Evolutionary conservation across 2,329 filamentous ascomycete genomes (phyloP).

Genomic region (Pseudocercospora fuligena): DNA sequence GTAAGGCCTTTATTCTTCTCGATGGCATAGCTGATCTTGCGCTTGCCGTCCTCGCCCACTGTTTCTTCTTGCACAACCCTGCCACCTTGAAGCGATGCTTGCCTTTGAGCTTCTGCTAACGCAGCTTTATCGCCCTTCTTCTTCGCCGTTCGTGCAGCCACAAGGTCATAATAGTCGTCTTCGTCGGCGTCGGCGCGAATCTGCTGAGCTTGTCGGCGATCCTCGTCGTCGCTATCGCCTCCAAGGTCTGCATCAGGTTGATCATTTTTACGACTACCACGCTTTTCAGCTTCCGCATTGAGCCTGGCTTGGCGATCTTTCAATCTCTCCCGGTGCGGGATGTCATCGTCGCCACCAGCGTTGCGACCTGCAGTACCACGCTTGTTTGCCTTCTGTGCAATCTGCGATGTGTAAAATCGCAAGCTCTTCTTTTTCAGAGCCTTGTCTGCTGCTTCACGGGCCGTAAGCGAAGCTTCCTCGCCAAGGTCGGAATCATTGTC

Average conservation of each 20-base stretch:
- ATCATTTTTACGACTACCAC: constrained; percentile 69
- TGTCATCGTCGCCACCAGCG: constrained; percentile 77
- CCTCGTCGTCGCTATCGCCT: constrained; percentile 71
- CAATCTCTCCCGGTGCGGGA: constrained; percentile 87
- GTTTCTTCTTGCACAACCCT: constrained; percentile 70
- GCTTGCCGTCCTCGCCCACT: constrained; percentile 81
- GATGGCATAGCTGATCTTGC: constrained; percentile 91
- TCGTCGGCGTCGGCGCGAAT: constrained; percentile 57
- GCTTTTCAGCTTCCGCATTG: constrained; percentile 83
- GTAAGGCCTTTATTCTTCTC: constrained; percentile 97
- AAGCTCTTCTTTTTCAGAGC: constrained; percentile 87
- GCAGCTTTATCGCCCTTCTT: constrained; percentile 79
- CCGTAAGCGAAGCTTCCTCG: constrained; percentile 81
- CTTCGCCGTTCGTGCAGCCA: constrained; percentile 68
- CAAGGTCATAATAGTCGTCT: constrained; percentile 87
- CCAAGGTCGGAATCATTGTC: constrained; percentile 87
- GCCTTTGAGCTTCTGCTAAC: constrained; percentile 59
- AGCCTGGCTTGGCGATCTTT: constrained; percentile 84
- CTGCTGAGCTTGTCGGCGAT: constrained; percentile 59
- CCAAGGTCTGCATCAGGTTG: constrained; percentile 67
- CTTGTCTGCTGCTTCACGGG: constrained; percentile 82
- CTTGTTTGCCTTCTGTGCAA: constrained; percentile 91
- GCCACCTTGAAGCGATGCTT: constrained; percentile 61
- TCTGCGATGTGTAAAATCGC: constrained; percentile 97
- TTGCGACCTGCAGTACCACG: constrained; percentile 74